These are phyloP conservation scores for Raffaelea albimanens DNA, from an alignment of 2,329 filamentous ascomycete genomes.

Conservation along the genomic window DNA sequence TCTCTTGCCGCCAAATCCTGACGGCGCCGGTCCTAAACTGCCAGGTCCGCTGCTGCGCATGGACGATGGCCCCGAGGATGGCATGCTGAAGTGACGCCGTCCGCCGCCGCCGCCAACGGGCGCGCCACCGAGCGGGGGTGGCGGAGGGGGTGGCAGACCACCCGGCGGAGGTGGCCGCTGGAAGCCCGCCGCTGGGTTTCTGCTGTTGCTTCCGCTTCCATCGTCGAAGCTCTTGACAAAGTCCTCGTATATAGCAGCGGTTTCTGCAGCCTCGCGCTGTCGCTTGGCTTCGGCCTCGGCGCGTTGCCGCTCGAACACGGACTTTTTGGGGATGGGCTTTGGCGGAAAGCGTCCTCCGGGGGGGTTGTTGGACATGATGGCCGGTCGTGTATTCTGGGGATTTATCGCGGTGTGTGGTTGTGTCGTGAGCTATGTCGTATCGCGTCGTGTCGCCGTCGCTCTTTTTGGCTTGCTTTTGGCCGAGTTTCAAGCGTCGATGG, in stretches of 20 bases:
- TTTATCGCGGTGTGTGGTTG: background rate
- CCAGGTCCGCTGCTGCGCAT: conserved; percentile 50
- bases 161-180: too few relatives aligned
- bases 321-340: conserved; percentile 51
- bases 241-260: conserved; percentile 75
- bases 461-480: too few relatives aligned
- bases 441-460: too few relatives aligned
- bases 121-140: conserved; percentile 18
- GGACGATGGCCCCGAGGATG: conserved; percentile 32
- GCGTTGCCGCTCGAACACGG: conserved; percentile 78
- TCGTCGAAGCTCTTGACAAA: conserved; percentile 74
- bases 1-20: conserved; percentile 10
- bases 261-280: conserved; percentile 74
- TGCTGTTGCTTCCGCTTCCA: conserved; percentile 49
- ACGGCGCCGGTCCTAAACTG: conserved; percentile 45
- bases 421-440: too few relatives aligned
- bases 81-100: conserved; percentile 58
- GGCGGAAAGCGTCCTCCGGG: conserved; percentile 24
- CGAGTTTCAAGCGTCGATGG: too few relatives aligned
- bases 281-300: conserved; percentile 86
- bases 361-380: conserved; percentile 17
- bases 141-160: conserved; percentile 15
- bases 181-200: conserved; percentile 22
- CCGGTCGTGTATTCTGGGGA: too few relatives aligned
- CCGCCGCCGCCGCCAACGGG: conserved; percentile 19